These are phyloP conservation scores for Aureobasidium sp. DNA, from an alignment of 2,329 filamentous ascomycete species.

Conservation along the genomic window DNA sequence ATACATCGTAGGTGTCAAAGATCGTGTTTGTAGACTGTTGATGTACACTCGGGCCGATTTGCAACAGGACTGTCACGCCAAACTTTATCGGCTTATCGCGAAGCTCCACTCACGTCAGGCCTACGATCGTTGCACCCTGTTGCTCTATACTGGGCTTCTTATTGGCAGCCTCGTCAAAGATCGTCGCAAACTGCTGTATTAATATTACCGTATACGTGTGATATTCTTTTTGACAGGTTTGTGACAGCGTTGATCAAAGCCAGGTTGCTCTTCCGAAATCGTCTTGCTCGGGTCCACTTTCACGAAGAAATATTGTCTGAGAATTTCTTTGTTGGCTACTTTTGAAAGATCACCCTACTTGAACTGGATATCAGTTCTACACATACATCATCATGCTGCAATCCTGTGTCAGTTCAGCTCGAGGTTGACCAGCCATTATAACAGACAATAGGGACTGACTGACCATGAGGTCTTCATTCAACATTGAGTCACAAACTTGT, in stretches of 20 bases:
- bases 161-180: background rate
- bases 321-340: background rate
- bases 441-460: background rate
- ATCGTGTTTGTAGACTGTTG: background rate
- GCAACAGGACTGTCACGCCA: background rate
- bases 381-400: background rate
- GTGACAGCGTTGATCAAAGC: background rate
- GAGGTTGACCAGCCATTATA: background rate
- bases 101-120: background rate
- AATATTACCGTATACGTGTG: background rate
- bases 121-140: background rate
- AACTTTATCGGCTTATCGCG: constrained; percentile 3
- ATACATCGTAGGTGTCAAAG: background rate
- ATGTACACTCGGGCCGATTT: background rate
- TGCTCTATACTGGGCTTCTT: background rate
- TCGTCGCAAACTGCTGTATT: background rate
- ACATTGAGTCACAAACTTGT: background rate
- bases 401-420: background rate
- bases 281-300: background rate
- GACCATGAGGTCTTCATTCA: background rate
- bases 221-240: background rate
- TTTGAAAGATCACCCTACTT: background rate
- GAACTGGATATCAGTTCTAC: background rate
- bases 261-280: background rate
- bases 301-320: constrained; percentile 4